Evolutionary conservation across 441 rosid species (phyloP), one percentile per base, ranked within the genome.

Genomic region (Flueggea neowawraea): DNA sequence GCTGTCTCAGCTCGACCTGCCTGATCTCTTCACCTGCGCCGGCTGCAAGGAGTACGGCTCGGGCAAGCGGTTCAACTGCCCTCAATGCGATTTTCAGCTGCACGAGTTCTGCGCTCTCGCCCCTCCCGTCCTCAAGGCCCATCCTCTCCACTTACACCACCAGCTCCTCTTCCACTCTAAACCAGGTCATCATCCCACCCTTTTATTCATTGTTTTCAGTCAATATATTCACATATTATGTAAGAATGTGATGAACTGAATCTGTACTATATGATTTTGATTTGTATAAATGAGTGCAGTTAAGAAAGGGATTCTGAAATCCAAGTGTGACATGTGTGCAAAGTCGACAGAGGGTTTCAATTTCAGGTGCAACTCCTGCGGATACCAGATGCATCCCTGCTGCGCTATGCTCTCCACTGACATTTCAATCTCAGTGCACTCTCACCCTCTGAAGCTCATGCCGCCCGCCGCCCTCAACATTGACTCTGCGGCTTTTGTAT

Each of bases 21-120:
- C 81, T 0, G 95, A 93, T 44, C 78, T 80, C 12, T 93, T 82
- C 72, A 85, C 76, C 6, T 94, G 98, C 67, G 63, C 78, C 0
- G 91, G 90, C 13, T 94, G 98, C 78, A 89, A 82, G 65, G 97
- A 94, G 60, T 78, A 82, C 17, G 98, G 98, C 39, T 79, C 97
- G 3, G 96, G 97, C 45, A 79, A 72, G 66, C 75, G 93, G 54
- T 88, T 76, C 68, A 67, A 76, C 12, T 94, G 98, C 75, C 80
- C 54, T 51, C 75, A 50, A 10, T 94, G 98, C 12, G 78, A 88
- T 51, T 87, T 78, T 67, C 93, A 85, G 81, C 72, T 94, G 10
- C 98, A 94, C 60, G 93, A 84, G 54, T 90, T 88, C 64, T 90
- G 98, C 62, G 96, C 91, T 55, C 57, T 82, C 64, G 93, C 93